Base-by-base conservation (phyloP, 192 early-diverging fungal genomes). In the Chytriomyces hyalinus region DNA sequence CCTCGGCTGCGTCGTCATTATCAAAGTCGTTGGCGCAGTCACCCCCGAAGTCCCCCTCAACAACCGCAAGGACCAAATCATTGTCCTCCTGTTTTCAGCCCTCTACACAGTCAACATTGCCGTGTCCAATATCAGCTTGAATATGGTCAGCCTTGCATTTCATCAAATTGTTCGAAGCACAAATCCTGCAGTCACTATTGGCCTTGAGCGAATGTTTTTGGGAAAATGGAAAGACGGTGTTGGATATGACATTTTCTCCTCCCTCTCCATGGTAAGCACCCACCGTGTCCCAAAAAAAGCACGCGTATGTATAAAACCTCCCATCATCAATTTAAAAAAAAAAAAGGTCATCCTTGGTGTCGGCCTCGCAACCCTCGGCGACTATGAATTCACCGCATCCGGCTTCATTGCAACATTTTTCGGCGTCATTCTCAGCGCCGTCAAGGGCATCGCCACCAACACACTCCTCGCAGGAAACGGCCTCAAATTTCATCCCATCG, bases 81-180 rank as follows among this genome's bases (percentile, higher is more conserved):
- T 90, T 48, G 88, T 96, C 85, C 73, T 91, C 69, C 82, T 90
- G 66, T 97, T 95, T 79, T 95, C 93, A 10, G 82, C 93, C 36
- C 89, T 97, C 1, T 97, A 95, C 76, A 97, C 94, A 0, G 88
- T 92, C 78, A 97, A 97, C 75, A 95, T 97, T 79, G 94, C 93
- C 28, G 89, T 93, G 6, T 80, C 75, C 75, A 95, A 93, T 73
- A 90, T 95, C 6, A 93, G 92, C 59, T 72, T 95, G 84, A 89
- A 93, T 86, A 87, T 92, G 64, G 89, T 90, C n/a, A 77, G 62
- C 43, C 50, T 86, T 2, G 75, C 85, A 43, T 86, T 96, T 67
- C 94, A 96, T 79, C 94, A 96, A 86, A 89, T 93, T 9, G 89
- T 96, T 1, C 84, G 94, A 10, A 90, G 91, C 45, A 96, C 93